phyloP scores from a whole-genome alignment of 2,329 filamentous ascomycete species.

The Periconia sp. region DNA sequence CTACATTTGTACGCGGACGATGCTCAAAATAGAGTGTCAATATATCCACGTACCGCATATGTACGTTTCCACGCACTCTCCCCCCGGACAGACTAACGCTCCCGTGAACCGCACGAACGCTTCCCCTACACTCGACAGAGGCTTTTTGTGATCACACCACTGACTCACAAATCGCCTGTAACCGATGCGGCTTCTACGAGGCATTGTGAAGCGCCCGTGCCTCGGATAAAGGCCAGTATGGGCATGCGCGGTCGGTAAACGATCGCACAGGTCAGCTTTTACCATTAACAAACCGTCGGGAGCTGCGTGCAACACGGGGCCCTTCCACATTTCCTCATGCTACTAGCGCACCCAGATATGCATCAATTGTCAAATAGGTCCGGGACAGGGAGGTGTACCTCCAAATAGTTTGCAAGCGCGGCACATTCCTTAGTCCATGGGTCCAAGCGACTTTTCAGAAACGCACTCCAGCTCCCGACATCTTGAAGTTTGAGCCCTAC shows the following conservation, averaged over 20 bases:
- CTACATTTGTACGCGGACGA: too few relatives aligned
- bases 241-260: background rate
- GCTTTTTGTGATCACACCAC: background rate
- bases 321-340: too few relatives aligned
- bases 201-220: background rate
- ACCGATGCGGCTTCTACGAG: background rate
- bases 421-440: conserved; percentile 14
- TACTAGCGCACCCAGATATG: too few relatives aligned
- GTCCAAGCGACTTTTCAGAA: conserved; percentile 19
- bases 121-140: background rate
- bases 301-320: too few relatives aligned
- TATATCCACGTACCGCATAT: too few relatives aligned
- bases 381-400: conserved; percentile 25
- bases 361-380: conserved; percentile 12
- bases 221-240: background rate
- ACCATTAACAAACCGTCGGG: background rate
- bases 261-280: background rate
- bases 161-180: background rate
- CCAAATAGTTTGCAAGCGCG: conserved; percentile 19
- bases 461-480: conserved; percentile 44
- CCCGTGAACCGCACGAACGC: background rate
- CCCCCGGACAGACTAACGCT: too few relatives aligned
- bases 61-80: too few relatives aligned
- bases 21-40: too few relatives aligned
- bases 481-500: conserved; percentile 53